These are phyloP conservation scores for Podila epigama DNA, from an alignment of 192 early-diverging fungal genomes.

Conservation along the genomic window DNA sequence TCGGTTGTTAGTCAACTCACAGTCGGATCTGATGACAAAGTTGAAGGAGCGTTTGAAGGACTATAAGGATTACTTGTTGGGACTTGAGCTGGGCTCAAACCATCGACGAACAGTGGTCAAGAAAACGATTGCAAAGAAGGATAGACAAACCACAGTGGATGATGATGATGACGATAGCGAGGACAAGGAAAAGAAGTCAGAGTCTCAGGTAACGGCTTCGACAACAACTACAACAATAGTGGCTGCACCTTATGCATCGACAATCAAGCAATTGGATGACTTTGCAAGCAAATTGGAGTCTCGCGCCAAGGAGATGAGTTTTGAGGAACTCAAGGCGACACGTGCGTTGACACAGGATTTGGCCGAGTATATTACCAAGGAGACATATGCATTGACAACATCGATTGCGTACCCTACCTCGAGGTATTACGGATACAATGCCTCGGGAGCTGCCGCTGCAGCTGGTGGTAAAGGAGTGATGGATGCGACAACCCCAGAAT, in stretches of 20 bases:
- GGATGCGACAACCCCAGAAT: constrained; percentile 29
- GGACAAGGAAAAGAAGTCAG: background rate
- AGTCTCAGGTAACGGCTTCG: background rate
- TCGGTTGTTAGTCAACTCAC: constrained; percentile 22
- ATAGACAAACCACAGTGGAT: constrained; percentile 20
- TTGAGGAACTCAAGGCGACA: constrained; percentile 43
- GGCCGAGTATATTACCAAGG: constrained; percentile 49
- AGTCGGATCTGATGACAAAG: constrained; percentile 27
- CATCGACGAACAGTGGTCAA: constrained; percentile 11
- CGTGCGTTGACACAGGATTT: constrained; percentile 36
- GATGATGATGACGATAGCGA: constrained; percentile 13
- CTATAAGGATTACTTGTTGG: constrained; percentile 34
- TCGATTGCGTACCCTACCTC: constrained; percentile 46
- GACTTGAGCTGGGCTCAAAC: constrained; percentile 20
- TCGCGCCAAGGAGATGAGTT: constrained; percentile 27
- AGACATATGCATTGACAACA: constrained; percentile 33
- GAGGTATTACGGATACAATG: constrained; percentile 45
- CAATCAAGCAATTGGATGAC: constrained; percentile 30
- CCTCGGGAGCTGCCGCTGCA: constrained; percentile 16
- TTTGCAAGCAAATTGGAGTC: constrained; percentile 33
- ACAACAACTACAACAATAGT: background rate
- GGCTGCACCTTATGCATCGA: constrained; percentile 2
- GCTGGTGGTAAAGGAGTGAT: constrained; percentile 28
- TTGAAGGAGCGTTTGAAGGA: constrained; percentile 23
- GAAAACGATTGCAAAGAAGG: background rate